A percentile compares a stretch with the other conserved stretches of the same genome.
phyloP scores from a whole-genome alignment of 2,329 filamentous ascomycete species.

The Colletotrichum orbiculare region DNA sequence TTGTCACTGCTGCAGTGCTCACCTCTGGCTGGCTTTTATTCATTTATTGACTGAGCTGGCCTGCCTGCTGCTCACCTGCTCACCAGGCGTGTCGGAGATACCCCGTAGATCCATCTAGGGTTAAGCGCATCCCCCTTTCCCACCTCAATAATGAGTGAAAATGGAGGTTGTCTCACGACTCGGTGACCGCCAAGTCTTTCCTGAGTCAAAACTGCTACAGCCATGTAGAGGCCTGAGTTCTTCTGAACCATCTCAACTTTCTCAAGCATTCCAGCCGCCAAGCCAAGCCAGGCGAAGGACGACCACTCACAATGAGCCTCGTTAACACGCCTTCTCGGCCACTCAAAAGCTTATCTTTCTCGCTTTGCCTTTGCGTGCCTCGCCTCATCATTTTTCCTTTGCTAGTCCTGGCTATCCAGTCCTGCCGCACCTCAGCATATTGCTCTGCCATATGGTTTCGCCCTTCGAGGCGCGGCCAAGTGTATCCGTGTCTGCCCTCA shows the following conservation, averaged over 20 bases:
- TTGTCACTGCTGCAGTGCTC: not conserved
- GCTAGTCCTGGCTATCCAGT: too few relatives aligned
- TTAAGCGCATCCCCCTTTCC: slow-evolving; percentile 22
- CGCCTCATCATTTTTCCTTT: not conserved
- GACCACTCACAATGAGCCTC: slow-evolving; percentile 30
- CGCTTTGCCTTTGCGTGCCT: not conserved
- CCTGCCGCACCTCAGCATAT: not conserved
- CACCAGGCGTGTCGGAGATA: slow-evolving; percentile 29
- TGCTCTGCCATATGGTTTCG: not conserved
- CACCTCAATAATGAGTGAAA: slow-evolving; percentile 5
- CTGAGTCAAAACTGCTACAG: slow-evolving; percentile 21
- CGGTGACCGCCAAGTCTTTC: slow-evolving; percentile 30
- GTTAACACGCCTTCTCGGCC: slow-evolving; percentile 26
- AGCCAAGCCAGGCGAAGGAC: slow-evolving; percentile 21
- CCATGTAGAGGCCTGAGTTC: slow-evolving; percentile 2
- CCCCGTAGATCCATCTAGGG: slow-evolving; percentile 25
- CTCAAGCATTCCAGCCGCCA: slow-evolving; percentile 32
- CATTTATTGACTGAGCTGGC: not conserved
- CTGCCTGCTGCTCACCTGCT: not conserved
- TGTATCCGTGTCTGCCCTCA: slow-evolving; percentile 12
- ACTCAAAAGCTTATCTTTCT: slow-evolving; percentile 27
- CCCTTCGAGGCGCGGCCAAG: slow-evolving; percentile 7
- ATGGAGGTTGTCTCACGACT: slow-evolving; percentile 23
- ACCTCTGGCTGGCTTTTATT: not conserved
- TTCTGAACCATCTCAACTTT: slow-evolving; percentile 24